Percentiles rank a stretch among this genome's conserved stretches.
These are phyloP conservation scores for Plasmodium coatneyi DNA, from an alignment of 169 alveolate genomes.

Conservation along the genomic window DNA sequence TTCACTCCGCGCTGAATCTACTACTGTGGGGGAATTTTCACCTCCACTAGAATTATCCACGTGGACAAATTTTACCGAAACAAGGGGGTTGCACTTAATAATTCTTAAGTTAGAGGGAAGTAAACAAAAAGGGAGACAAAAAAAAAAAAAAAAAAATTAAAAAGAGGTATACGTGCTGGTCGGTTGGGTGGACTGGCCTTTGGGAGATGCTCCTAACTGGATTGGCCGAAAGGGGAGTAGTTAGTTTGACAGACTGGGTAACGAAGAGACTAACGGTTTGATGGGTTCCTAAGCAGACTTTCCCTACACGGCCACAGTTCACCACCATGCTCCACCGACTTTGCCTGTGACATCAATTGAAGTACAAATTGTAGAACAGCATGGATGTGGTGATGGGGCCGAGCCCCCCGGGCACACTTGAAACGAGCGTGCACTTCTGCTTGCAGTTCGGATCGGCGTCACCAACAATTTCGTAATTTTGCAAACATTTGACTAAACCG, in stretches of 20 bases:
- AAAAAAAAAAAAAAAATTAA: background rate
- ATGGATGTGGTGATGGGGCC: slow-evolving; percentile 64
- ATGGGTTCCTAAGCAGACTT: background rate
- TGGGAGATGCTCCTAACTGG: background rate
- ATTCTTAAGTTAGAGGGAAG: background rate
- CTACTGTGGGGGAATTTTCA: background rate
- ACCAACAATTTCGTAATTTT: slow-evolving; percentile 42
- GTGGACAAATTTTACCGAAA: background rate
- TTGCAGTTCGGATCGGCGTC: slow-evolving; percentile 38
- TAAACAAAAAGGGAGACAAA: background rate
- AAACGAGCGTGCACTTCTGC: slow-evolving; percentile 1
- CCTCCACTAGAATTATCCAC: background rate
- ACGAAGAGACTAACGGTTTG: background rate
- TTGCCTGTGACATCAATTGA: background rate
- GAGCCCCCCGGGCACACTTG: slow-evolving; percentile 63
- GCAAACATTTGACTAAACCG: slow-evolving; percentile 1
- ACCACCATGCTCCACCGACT: background rate
- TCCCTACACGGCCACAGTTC: background rate
- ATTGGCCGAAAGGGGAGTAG: background rate
- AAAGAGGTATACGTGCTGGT: background rate
- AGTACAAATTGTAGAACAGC: slow-evolving; percentile 49
- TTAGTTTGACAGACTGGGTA: background rate
- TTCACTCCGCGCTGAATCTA: background rate
- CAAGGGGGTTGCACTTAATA: background rate
- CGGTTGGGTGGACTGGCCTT: background rate